Conservation (phyloP, 73 alveolate species). For the Halteria grandinella region DNA sequence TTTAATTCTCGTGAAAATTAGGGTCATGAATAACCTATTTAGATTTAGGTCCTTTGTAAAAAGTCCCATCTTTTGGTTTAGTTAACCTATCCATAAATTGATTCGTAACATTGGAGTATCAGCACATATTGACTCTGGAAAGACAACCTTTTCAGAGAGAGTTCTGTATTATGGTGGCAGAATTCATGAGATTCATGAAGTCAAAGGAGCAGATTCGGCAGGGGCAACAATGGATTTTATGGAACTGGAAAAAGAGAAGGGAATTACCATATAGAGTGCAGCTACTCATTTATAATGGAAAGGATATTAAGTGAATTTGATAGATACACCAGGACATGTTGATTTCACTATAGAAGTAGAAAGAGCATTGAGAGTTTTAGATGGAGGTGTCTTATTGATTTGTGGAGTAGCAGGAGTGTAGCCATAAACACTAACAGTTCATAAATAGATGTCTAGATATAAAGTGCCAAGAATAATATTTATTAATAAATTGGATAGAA, state of each 20-base stretch:
- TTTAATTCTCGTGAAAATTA: too few relatives aligned
- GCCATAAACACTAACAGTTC: slow-evolving; percentile 96
- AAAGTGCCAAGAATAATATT: slow-evolving; percentile 91
- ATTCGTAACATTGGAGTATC: slow-evolving; percentile 89
- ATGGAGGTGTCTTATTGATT: slow-evolving; percentile 90
- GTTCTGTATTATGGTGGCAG: slow-evolving; percentile 95
- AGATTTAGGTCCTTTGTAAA: too few relatives aligned
- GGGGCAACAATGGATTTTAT: slow-evolving; percentile 99
- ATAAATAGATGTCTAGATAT: slow-evolving; percentile 93
- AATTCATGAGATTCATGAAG: slow-evolving; percentile 91
- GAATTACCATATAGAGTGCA: slow-evolving; percentile 94
- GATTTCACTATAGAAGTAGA: slow-evolving; percentile 98
- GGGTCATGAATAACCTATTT: too few relatives aligned
- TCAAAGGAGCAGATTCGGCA: slow-evolving; percentile 93
- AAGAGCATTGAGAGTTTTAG: slow-evolving; percentile 96
- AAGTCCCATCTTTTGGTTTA: too few relatives aligned
- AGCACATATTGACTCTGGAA: slow-evolving; percentile 97
- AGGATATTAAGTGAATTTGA: slow-evolving; percentile 84
- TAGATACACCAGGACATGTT: slow-evolving; percentile 99
- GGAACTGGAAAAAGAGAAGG: slow-evolving; percentile 98
- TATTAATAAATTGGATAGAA: slow-evolving; percentile 95
- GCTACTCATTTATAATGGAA: slow-evolving; percentile 95
- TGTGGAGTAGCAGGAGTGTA: slow-evolving; percentile 97
- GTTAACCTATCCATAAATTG: too few relatives aligned
- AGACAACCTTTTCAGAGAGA: slow-evolving; percentile 96